Evolutionary conservation across 306 rosid genomes (phyloP), one percentile per base, ranked within the genome.

Genomic region (Cicer judaicum): DNA sequence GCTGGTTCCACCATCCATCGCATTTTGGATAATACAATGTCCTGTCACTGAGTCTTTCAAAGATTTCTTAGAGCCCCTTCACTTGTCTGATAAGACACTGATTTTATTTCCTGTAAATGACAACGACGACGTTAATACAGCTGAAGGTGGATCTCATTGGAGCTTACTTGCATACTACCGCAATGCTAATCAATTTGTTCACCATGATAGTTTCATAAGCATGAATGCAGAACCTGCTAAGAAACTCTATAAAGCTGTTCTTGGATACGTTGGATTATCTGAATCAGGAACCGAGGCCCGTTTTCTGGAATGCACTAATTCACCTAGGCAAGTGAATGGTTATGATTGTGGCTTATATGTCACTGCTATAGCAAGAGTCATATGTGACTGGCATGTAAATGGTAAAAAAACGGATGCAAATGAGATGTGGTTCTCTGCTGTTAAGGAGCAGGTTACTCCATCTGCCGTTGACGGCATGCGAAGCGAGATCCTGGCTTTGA

Each of bases 131-230:
- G 87, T 94, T 79, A 62, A 72, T 42, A 24, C 8, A 43, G 89
- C 93, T 5, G 99, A 86, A 82, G 97, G 96, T 44, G 99, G 99
- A 44, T 83, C 83, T 39, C 99, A 94, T 70, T 94, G 99, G 99
- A 94, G 96, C 85, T 76, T 94, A 68, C 89, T 91, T 46, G 97
- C 83, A 59, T 94, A 81, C 65, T 84, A 87, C 79, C 87, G 94
- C 64, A 68, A 73, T 1, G 70, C 80, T 5, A 91, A 88, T 66
- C 19, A 78, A 24, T 94, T 90, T 76, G 86, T 87, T 67, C 97
- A 94, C 80, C 96, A 89, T 56, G 99, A 94, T 68, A 91, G 95
- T 81, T 60, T 44, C 68, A 7, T 63, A 41, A 81, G 82, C 78
- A 60, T 82, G 55, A 94, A 89, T 40, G 57, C 72, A 39, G 29